Evolutionary conservation across 2,329 filamentous ascomycete species (phyloP), one percentile per base, ranked within the genome.

Genomic region (Fusarium sp.): DNA sequence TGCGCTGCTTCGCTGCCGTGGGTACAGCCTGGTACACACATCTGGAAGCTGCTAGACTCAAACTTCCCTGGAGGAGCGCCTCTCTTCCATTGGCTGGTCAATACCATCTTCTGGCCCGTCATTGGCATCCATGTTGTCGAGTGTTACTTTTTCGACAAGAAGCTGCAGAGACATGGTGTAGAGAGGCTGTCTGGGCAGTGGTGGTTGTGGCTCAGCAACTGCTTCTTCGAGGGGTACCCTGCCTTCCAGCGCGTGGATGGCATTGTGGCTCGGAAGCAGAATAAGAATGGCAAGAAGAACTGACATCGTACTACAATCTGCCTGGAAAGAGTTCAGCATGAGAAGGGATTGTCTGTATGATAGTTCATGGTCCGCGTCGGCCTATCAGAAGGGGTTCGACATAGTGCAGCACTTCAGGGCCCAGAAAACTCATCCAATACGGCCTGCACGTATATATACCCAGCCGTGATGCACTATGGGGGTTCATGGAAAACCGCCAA

Each of bases 101-200:
- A 82, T 44, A 71, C 77, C 13, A 77, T 94, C 37, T 78, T 89
- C 49, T 66, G 78, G 17, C 78, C 84, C 1, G 84, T 93, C 53
- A 4, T 92, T 1, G 78, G 70, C 0, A 82, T 92, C 11, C 94
- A 97, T 75, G 19, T 80, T 0, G 55, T 74, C 4, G 94, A 97
- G 78, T 76, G 81, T n/a, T 75, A 76, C 39, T 77, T 79, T 70
- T 77, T 88, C 66, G 81, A 83, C 61, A 74, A 71, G 37, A 78
- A 75, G 44, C 75, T 87, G 57, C 69, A 67, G 49, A 81, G 72
- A 70, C 79, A 82, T 62, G 79, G 80, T 7, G 79, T 88, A 10
- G 72, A 73, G 55, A 72, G 75, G 31, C 78, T 80, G 8, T 76
- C 75, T 7, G 39, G 38, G n/a, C 63, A 83, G 13, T 88, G 87